A percentile compares a stretch with the other conserved stretches of the same genome.
Evolutionary conservation across 306 rosid genomes (phyloP).

Genomic region (Oxytropis ochrocephala): DNA sequence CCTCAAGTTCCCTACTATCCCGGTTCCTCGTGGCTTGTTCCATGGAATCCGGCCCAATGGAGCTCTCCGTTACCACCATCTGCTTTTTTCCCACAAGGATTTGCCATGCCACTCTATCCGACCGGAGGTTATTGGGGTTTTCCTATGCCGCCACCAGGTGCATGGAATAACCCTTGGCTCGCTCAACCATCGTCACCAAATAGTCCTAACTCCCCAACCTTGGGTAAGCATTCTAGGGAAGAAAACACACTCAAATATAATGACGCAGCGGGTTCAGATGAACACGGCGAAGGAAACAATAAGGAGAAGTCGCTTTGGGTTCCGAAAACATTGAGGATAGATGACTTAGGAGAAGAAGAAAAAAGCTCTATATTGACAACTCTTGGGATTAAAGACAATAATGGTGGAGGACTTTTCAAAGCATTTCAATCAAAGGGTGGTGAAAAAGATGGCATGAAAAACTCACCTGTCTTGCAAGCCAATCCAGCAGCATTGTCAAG

Average conservation of each 20-base stretch:
- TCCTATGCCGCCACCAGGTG: constrained; percentile 24
- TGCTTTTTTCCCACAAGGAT: constrained; percentile 45
- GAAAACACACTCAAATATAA: constrained; percentile 27
- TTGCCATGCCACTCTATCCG: constrained; percentile 56
- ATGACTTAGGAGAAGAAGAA: constrained; percentile 61
- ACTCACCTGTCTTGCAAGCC: constrained; percentile 52
- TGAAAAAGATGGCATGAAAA: constrained; percentile 25
- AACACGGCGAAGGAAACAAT: constrained; percentile 12
- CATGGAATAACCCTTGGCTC: constrained; percentile 47
- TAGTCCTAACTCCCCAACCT: constrained; percentile 39
- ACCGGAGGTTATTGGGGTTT: constrained; percentile 61
- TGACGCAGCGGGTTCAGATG: constrained; percentile 22
- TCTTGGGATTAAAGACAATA: constrained; percentile 53
- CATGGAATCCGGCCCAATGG: constrained; percentile 63
- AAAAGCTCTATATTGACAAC: constrained; percentile 61
- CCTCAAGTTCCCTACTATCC: constrained; percentile 51
- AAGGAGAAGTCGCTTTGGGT: constrained; percentile 45
- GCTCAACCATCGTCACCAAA: constrained; percentile 36
- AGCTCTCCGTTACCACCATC: constrained; percentile 44
- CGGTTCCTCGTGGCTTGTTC: constrained; percentile 47
- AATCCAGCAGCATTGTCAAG: constrained; percentile 89
- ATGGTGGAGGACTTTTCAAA: constrained; percentile 45
- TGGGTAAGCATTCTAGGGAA: constrained; percentile 79
- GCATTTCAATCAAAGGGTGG: constrained; percentile 42
- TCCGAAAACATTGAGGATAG: constrained; percentile 63